Evolutionary conservation across 164 flowering plant genomes (phyloP), one percentile per base, ranked within the genome.

Genomic region (Buxus sempervirens): DNA sequence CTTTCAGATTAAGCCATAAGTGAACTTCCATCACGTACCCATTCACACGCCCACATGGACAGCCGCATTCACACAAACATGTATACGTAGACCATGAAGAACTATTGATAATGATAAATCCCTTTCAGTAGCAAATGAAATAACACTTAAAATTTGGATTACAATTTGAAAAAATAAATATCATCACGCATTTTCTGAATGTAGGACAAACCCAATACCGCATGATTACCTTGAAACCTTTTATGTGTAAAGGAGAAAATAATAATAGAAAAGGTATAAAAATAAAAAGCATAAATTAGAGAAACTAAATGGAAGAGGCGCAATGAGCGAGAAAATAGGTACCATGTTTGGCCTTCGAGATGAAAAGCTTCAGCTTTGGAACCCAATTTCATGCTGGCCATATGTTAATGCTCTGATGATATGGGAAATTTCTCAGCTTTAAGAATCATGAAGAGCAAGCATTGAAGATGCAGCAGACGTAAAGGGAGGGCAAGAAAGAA

Each of bases 321-420:
- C 5, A 7, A 32, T 32, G 38, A 32, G 38, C 3, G 38, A 32
- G 38, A 18, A 4, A 27, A 23, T 14, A 58, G 65, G 49, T 72
- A 85, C 88, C 86, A 81, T 25, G 82, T 67, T 21, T 79, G 80
- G 67, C 81, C 88, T 22, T 81, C 81, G 3, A 69, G 82, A 59
- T 75, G 82, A 61, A 85, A 85, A 14, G 73, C 77, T 62, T 83
- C 88, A 26, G 88, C 58, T 74, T 85, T 85, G 5, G 86, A 70
- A 53, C 88, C 88, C 45, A 85, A 69, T 67, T 60, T 78, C 83
- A 85, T 64, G 74, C 19, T 78, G 0, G 86, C 86, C 88, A 83
- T 84, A 54, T n/a, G 20, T 61, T 61, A 36, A 12, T 32, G 45
- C 32, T 60, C 24, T n/a, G 19, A 19, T 32, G 59, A 57, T 57